Evolutionary conservation across 2,329 filamentous ascomycete species (phyloP), one percentile per base, ranked within the genome.

Genomic region (Colletotrichum lentis): DNA sequence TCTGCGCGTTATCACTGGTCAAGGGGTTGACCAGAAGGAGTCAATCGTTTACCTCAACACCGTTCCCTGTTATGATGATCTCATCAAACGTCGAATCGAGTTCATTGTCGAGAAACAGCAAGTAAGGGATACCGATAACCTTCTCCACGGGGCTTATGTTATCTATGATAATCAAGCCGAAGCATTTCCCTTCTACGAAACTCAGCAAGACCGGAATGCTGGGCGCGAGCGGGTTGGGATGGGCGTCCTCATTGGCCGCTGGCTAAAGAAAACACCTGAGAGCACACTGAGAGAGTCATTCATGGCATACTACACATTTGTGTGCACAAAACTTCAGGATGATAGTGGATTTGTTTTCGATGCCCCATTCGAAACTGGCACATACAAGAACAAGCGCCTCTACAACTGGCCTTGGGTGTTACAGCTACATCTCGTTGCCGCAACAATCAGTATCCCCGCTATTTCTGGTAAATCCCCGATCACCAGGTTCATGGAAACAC

Each of bases 321-420:
- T 70, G 1, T 70, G 65, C 43, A 69, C 68, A 2, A 63, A 57
- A 24, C 65, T 70, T 1, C 60, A 70, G 24, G 60, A 61, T 27
- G 52, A 69, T 1, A 46, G 62, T 16, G 68, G 65, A 0, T 64
- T 39, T 11, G 68, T 70, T n/a, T 62, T 50, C 20, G 66, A 65
- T n/a, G 55, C 44, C 12, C 60, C 65, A 3, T 41, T 43, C 50
- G 62, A 43, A 18, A 55, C 56, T 1, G 56, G 57, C 4, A 56
- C 35, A 5, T 46, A 43, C 50, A 37, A 27, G 18, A 44, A 55
- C 10, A 60, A 65, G 31, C 65, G 68, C 8, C 53, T 70, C 2
- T 70, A 70, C 24, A 69, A 70, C 22, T 69, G 60, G 65, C 60
- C 60, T 5, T 70, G 65, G 65, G 68, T 69, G 8, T 39, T 70